phyloP scores from a whole-genome alignment of 495 filamentous ascomycete genomes.

The Emericellopsis terricola region DNA sequence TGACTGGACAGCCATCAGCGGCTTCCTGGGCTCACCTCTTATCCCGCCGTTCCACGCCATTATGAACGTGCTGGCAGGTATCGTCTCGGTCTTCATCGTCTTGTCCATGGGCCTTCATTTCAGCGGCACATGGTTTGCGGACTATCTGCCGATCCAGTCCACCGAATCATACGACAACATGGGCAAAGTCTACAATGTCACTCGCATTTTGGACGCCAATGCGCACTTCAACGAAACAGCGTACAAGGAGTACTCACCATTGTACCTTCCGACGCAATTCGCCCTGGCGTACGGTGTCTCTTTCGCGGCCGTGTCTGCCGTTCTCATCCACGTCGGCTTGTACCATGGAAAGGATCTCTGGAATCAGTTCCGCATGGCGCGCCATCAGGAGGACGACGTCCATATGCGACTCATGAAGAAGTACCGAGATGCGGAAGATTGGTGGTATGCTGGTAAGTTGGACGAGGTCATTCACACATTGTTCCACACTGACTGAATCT shows the following conservation, averaged over 20 bases:
- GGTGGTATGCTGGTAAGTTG: conserved; percentile 28
- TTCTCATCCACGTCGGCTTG: conserved; percentile 42
- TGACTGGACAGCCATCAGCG: conserved; percentile 48
- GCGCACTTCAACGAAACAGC: conserved; percentile 30
- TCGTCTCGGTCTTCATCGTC: conserved; percentile 33
- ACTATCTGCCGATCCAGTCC: conserved; percentile 36
- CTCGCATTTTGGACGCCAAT: conserved; percentile 26
- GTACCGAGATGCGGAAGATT: conserved; percentile 34
- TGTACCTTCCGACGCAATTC: conserved; percentile 44
- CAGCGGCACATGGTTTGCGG: conserved; percentile 43
- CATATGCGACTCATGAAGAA: conserved; percentile 45
- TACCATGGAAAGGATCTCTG: conserved; percentile 46
- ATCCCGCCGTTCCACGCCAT: conserved; percentile 52
- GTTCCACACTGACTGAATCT: conserved; percentile 3
- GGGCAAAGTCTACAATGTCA: conserved; percentile 35
- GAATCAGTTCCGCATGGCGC: conserved; percentile 27
- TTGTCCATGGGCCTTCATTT: conserved; percentile 39
- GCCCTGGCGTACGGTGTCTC: conserved; percentile 46
- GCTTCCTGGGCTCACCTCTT: conserved; percentile 46
- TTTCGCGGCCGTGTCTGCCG: conserved; percentile 48
- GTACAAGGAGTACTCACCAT: conserved; percentile 40
- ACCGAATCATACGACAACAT: conserved; percentile 42
- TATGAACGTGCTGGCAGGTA: conserved; percentile 37
- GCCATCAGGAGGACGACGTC: conserved; percentile 44
- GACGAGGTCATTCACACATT: not conserved